Evolutionary conservation across 2,329 filamentous ascomycete species (phyloP), one percentile per base, ranked within the genome.

Genomic region (Verticillium tricorpus): DNA sequence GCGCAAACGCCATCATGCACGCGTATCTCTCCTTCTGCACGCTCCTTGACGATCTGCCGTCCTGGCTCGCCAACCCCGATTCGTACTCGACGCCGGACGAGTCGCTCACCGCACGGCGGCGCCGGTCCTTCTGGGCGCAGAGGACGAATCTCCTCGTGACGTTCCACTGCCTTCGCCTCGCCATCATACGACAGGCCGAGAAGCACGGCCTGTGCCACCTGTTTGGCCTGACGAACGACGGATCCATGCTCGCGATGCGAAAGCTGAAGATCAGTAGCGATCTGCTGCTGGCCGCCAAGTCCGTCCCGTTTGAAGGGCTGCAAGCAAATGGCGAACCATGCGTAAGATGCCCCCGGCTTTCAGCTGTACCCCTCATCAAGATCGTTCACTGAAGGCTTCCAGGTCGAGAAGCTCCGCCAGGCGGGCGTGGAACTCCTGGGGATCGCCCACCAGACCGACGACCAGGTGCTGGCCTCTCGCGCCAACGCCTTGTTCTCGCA

Each of bases 231-330:
- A 58, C 39, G 5, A 45, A 58, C 12, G 57, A 58, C 7, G 57
- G 17, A 1, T 45, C 57, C 4, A 25, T 40, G 57, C 57, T 58
- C 8, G 57, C 37, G 5, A 32, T 58, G 57, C 57, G 70, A 37
- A 77, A 77, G 65, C 77, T 76, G 0, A 77, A 79, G 55, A 78
- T 79, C 59, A 77, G 76, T 2, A 69, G 74, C 12, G 76, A 78
- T 57, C 78, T 78, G 74, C 57, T 79, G n/a, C 67, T 73, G 0
- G 71, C 78, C 0, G 74, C 79, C 32, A 73, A 74, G 2, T 73
- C 76, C 56, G 75, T 74, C 3, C 77, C 77, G 0, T 79, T 79
- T 54, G 78, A 76, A 75, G 71, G 73, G 1, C 58, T 77, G 40
- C 74, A 77, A 54, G 71, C 75, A 6, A 77, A 77, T 22, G 74